A percentile compares a stretch with the other conserved stretches of the same genome.
These are phyloP conservation scores for Collybia mongolica DNA, from an alignment of 768 basidiomycete species.

Conservation along the genomic window DNA sequence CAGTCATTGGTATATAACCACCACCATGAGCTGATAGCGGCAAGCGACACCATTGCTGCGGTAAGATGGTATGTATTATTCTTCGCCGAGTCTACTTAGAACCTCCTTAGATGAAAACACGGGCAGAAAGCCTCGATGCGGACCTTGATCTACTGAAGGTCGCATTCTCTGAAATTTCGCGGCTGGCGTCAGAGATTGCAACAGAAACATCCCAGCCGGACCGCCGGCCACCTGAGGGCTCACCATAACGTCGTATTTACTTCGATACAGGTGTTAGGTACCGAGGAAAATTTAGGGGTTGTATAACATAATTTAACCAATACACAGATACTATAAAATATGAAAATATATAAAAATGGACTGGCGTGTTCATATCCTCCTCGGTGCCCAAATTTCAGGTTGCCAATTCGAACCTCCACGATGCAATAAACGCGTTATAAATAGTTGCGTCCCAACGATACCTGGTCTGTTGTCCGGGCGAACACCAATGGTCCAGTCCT, in stretches of 20 bases:
- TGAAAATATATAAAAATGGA: background rate
- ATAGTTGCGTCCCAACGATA: slow-evolving; percentile 26
- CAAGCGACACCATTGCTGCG: slow-evolving; percentile 86
- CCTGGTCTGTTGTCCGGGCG: slow-evolving; percentile 14
- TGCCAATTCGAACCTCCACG: slow-evolving; percentile 42
- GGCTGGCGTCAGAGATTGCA: slow-evolving; percentile 68
- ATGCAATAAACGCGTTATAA: slow-evolving; percentile 38
- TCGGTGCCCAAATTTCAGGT: slow-evolving; percentile 36
- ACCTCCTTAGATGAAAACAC: slow-evolving; percentile 73
- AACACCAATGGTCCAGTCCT: slow-evolving; percentile 32
- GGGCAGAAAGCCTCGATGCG: slow-evolving; percentile 81
- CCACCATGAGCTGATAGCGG: slow-evolving; percentile 92
- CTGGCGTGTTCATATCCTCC: background rate
- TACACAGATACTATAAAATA: background rate
- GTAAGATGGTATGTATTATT: slow-evolving; percentile 37
- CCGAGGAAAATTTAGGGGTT: background rate
- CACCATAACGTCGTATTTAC: background rate
- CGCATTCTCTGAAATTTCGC: slow-evolving; percentile 86
- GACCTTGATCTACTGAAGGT: slow-evolving; percentile 79
- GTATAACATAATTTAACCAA: background rate
- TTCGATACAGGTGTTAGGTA: background rate
- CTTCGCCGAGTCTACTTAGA: background rate
- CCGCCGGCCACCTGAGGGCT: background rate
- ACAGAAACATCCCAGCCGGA: slow-evolving; percentile 24
- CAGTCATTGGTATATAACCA: slow-evolving; percentile 94